Percentiles rank a stretch among this genome's conserved stretches.
Conservation (phyloP, 768 basidiomycete species). For the Leccinum longicurvipes region DNA sequence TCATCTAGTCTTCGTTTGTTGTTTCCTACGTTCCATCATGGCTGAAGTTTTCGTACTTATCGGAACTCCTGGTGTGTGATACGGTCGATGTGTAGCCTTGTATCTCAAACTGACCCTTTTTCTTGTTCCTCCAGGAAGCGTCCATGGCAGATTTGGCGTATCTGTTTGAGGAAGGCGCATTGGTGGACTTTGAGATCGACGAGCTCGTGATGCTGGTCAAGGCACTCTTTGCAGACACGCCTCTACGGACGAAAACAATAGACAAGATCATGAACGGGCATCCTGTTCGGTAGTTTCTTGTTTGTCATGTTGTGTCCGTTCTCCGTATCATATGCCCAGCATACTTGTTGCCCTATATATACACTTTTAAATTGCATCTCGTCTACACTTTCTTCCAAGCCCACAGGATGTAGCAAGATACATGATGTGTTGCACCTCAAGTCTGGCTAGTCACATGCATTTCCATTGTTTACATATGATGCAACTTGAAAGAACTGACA, state of each 20-base stretch:
- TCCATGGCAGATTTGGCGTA: conserved; percentile 90
- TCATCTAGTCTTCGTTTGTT: conserved; percentile 65
- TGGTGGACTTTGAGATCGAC: conserved; percentile 85
- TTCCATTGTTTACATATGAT: no score
- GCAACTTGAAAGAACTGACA: conserved; percentile 33
- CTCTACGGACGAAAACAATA: conserved; percentile 76
- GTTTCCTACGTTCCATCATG: conserved; percentile 87
- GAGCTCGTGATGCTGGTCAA: conserved; percentile 80
- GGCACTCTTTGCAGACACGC: conserved; percentile 87
- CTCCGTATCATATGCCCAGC: conserved; percentile 1
- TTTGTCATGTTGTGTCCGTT: neutral
- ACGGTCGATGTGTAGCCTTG: neutral
- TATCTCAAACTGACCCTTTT: conserved; percentile 1
- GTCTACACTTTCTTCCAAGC: neutral
- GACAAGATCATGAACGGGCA: conserved; percentile 67
- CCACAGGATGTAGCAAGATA: neutral
- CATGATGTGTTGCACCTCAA: neutral
- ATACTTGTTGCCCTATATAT: no score
- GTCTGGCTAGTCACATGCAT: neutral
- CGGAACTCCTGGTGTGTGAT: conserved; percentile 76
- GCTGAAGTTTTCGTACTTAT: conserved; percentile 93
- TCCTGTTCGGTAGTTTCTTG: conserved; percentile 31
- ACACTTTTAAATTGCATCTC: neutral
- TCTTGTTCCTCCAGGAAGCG: conserved; percentile 61
- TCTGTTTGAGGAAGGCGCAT: conserved; percentile 84